Evolutionary conservation across 176 grass and related monocot genomes (phyloP).

Genomic region (Triticum turgidum): DNA sequence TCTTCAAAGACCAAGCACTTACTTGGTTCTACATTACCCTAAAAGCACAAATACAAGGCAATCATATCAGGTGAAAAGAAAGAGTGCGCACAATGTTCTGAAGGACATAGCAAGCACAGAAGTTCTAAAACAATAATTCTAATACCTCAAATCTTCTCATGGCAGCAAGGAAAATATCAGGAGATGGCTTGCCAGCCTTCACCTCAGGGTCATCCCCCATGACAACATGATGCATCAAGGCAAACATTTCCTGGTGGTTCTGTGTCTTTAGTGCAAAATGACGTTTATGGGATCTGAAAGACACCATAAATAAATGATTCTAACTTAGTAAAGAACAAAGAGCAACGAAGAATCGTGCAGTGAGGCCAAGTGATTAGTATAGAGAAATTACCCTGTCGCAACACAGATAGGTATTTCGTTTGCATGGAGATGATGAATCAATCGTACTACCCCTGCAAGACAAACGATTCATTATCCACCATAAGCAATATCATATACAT

Average conservation of each 20-base stretch:
- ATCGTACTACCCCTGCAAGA: slow-evolving; percentile 58
- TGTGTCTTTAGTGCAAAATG: slow-evolving; percentile 87
- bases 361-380: background rate
- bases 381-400: slow-evolving; percentile 67
- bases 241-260: slow-evolving; percentile 83
- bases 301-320: background rate
- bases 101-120: background rate
- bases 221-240: slow-evolving; percentile 81
- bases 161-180: slow-evolving; percentile 91
- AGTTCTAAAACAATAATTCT: background rate
- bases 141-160: slow-evolving; percentile 77
- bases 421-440: slow-evolving; percentile 75
- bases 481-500: background rate
- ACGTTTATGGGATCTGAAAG: slow-evolving; percentile 69
- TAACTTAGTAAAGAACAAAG: background rate
- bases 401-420: slow-evolving; percentile 78
- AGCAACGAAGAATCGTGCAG: background rate
- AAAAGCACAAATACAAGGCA: background rate
- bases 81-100: slow-evolving; percentile 1
- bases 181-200: slow-evolving; percentile 87
- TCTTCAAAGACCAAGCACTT: slow-evolving; percentile 92
- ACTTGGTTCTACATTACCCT: slow-evolving; percentile 65
- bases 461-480: background rate
- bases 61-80: slow-evolving; percentile 21
- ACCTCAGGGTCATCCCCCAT: slow-evolving; percentile 91